Percentiles rank a stretch among this genome's conserved stretches.
Evolutionary conservation across 148 eudicot genomes (phyloP).

Genomic region (Chenopodium formosanum): DNA sequence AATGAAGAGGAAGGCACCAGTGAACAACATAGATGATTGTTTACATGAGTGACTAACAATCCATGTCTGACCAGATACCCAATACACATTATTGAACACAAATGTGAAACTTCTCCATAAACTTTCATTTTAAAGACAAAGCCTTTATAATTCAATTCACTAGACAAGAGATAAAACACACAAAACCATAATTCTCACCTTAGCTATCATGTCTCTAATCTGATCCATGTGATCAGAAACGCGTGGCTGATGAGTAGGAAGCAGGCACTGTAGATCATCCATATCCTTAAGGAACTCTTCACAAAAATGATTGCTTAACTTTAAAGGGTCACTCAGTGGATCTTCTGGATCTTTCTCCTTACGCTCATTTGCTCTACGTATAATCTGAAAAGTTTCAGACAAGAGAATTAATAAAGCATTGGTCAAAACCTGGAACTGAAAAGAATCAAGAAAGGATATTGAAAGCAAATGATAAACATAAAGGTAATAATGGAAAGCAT

Average conservation of each 20-base stretch:
- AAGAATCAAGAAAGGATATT: not conserved
- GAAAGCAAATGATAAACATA: not conserved
- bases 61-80: not conserved
- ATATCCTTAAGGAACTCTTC: conserved; percentile 70
- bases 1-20: not conserved
- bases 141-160: not conserved
- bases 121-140: not conserved
- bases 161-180: conserved; percentile 2
- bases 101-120: conserved; percentile 5
- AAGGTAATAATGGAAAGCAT: not conserved
- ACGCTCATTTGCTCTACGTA: conserved; percentile 74
- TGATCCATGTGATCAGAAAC: conserved; percentile 85
- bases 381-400: conserved; percentile 49
- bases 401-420: conserved; percentile 15
- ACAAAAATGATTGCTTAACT: conserved; percentile 63
- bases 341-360: conserved; percentile 43
- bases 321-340: conserved; percentile 50
- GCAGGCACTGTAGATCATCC: conserved; percentile 86
- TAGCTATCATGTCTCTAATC: conserved; percentile 71
- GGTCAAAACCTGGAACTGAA: conserved; percentile 17
- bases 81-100: not conserved
- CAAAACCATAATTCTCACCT: conserved; percentile 39
- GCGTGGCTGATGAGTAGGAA: conserved; percentile 74
- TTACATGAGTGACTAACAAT: not conserved
- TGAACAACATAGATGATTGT: not conserved